phyloP scores from a whole-genome alignment of 164 flowering plant species.

The Echeveria elegans region DNA sequence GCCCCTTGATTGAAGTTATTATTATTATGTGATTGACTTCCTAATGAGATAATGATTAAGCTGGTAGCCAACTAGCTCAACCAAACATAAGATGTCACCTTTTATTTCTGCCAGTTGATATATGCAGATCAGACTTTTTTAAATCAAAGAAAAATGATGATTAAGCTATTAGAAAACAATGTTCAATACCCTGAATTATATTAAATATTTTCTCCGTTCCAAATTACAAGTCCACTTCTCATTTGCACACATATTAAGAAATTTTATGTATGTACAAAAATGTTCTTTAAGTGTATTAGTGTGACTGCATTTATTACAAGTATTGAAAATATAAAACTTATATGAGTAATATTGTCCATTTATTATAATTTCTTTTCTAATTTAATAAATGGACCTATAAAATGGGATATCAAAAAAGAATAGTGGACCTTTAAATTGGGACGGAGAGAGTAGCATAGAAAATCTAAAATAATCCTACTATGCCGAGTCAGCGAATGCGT shows the following conservation, averaged over 20 bases:
- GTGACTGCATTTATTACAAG: too few relatives aligned
- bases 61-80: constrained; percentile 5
- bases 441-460: neutral
- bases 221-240: too few relatives aligned
- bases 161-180: neutral
- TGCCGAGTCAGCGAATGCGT: neutral
- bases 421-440: too few relatives aligned
- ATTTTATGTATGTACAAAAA: too few relatives aligned
- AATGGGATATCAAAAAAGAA: too few relatives aligned
- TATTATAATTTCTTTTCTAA: too few relatives aligned
- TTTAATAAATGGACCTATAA: too few relatives aligned
- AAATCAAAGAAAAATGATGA: neutral
- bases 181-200: neutral
- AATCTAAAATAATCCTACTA: neutral
- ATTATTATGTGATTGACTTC: neutral
- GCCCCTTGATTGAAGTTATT: neutral
- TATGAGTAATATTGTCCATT: too few relatives aligned
- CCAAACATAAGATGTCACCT: neutral
- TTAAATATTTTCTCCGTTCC: too few relatives aligned
- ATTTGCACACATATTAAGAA: too few relatives aligned
- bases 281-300: too few relatives aligned
- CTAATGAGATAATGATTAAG: neutral
- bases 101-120: neutral
- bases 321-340: too few relatives aligned
- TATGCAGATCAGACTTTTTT: neutral